Conservation (phyloP, 805 yeast genomes). For the Kockiozyma suomiensis region DNA sequence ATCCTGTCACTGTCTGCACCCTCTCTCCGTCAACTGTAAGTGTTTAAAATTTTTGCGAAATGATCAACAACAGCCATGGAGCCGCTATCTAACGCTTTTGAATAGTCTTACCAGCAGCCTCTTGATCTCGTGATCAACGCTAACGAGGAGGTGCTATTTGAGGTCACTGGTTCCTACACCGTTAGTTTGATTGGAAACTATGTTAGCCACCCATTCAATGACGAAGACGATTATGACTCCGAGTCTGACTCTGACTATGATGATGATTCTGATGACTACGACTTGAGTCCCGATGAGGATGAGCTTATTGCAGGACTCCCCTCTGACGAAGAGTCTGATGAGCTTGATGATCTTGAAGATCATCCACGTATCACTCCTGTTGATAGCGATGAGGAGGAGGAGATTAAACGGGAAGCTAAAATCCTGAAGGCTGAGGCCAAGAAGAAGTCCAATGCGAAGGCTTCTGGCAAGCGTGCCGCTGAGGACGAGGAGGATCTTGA, state of each 20-base stretch:
- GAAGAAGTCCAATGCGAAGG: slow-evolving; percentile 1
- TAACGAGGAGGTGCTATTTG: slow-evolving; percentile 91
- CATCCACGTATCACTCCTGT: slow-evolving; percentile 46
- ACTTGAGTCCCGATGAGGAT: slow-evolving; percentile 40
- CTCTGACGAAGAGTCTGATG: slow-evolving; percentile 42
- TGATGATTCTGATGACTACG: slow-evolving; percentile 42
- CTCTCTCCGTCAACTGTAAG: slow-evolving; percentile 74
- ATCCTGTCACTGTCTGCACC: slow-evolving; percentile 85
- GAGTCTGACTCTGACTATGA: slow-evolving; percentile 38
- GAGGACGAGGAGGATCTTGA: slow-evolving; percentile 33
- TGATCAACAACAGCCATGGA: background rate
- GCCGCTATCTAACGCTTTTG: slow-evolving; percentile 19
- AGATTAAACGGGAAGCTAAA: slow-evolving; percentile 42
- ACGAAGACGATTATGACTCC: slow-evolving; percentile 41
- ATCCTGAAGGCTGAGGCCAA: slow-evolving; percentile 37
- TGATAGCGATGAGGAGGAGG: slow-evolving; percentile 43
- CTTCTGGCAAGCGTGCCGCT: slow-evolving; percentile 32
- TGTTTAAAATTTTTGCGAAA: background rate
- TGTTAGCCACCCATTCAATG: slow-evolving; percentile 93
- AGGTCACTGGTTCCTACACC: slow-evolving; percentile 94
- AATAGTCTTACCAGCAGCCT: slow-evolving; percentile 67
- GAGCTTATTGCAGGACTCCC: slow-evolving; percentile 36
- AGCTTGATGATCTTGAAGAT: slow-evolving; percentile 47
- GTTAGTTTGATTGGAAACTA: slow-evolving; percentile 92
- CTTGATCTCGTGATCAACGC: slow-evolving; percentile 88